Conservation (phyloP, 208 protist species). For the Crithidia brevicula region DNA sequence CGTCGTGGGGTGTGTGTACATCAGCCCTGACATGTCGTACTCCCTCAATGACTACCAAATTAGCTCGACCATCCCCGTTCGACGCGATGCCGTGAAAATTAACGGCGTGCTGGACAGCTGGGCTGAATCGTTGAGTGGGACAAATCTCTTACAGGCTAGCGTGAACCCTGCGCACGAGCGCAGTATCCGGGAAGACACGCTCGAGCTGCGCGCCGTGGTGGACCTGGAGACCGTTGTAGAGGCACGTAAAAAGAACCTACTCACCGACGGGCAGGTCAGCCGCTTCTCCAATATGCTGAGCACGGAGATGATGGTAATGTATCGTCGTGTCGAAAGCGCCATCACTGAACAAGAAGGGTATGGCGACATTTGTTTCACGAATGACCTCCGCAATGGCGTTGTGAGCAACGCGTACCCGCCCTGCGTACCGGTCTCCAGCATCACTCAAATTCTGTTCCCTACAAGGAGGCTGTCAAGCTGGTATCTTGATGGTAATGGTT, state of each 20-base stretch:
- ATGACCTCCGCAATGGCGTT: constrained; percentile 33
- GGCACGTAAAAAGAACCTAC: neutral
- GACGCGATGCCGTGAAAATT: constrained; percentile 17
- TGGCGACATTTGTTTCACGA: constrained; percentile 49
- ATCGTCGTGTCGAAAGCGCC: neutral
- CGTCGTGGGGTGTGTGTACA: constrained; percentile 33
- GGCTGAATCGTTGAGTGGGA: constrained; percentile 17
- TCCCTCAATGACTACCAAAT: constrained; percentile 52
- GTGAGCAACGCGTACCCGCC: constrained; percentile 12
- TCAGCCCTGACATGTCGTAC: constrained; percentile 22
- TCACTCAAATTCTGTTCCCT: constrained; percentile 51
- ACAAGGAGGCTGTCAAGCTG: constrained; percentile 18
- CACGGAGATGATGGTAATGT: neutral
- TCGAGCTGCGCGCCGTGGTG: constrained; percentile 36
- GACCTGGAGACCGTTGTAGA: constrained; percentile 4
- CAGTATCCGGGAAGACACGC: constrained; percentile 22
- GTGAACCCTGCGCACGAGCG: constrained; percentile 18
- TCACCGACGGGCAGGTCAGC: neutral
- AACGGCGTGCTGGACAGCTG: constrained; percentile 28
- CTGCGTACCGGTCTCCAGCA: constrained; percentile 40
- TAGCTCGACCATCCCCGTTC: constrained; percentile 22
- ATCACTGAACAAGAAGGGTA: constrained; percentile 25
- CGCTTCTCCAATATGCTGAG: constrained; percentile 14
- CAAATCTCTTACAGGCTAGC: neutral
- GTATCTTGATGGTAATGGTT: constrained; percentile 37